Conservation (phyloP, 768 basidiomycete genomes). For the Boletellus sp. region DNA sequence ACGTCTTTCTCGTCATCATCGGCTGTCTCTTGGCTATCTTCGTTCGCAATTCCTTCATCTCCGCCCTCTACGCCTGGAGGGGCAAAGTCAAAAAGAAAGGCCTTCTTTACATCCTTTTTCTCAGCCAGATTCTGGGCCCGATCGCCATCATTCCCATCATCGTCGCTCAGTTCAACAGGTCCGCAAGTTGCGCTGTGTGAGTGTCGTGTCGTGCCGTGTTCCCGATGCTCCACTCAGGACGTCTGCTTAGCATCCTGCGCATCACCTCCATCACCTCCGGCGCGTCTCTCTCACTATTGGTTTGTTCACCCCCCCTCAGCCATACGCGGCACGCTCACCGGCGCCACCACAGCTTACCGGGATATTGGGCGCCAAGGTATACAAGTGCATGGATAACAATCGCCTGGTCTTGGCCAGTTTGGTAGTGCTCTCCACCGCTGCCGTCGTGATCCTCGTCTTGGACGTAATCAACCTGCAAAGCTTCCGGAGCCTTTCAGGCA, state of each 20-base stretch:
- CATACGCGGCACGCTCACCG: not conserved
- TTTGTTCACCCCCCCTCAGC: constrained; percentile 14
- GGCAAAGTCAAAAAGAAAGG: constrained; percentile 55
- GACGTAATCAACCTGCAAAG: constrained; percentile 40
- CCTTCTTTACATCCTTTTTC: constrained; percentile 54
- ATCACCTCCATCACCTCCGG: constrained; percentile 36
- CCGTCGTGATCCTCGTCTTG: constrained; percentile 39
- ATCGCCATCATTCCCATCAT: constrained; percentile 42
- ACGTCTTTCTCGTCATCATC: constrained; percentile 44
- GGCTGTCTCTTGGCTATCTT: constrained; percentile 51
- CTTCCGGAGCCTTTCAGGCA: constrained; percentile 48
- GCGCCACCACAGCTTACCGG: constrained; percentile 47
- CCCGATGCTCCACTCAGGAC: not conserved
- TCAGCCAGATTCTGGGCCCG: constrained; percentile 53
- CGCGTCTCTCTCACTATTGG: constrained; percentile 40
- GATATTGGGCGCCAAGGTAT: constrained; percentile 63
- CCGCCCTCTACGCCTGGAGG: constrained; percentile 48
- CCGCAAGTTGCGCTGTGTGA: constrained; percentile 46
- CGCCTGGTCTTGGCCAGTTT: constrained; percentile 47
- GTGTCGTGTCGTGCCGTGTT: constrained; percentile 16
- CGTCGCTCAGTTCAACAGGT: constrained; percentile 42
- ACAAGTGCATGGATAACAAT: constrained; percentile 60
- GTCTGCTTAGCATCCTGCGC: constrained; percentile 33
- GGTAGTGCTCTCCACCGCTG: constrained; percentile 40
- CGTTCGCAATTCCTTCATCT: constrained; percentile 48